These are phyloP conservation scores for Ganoderma sinense DNA, from an alignment of 1,284 basidiomycete species.

Conservation along the genomic window DNA sequence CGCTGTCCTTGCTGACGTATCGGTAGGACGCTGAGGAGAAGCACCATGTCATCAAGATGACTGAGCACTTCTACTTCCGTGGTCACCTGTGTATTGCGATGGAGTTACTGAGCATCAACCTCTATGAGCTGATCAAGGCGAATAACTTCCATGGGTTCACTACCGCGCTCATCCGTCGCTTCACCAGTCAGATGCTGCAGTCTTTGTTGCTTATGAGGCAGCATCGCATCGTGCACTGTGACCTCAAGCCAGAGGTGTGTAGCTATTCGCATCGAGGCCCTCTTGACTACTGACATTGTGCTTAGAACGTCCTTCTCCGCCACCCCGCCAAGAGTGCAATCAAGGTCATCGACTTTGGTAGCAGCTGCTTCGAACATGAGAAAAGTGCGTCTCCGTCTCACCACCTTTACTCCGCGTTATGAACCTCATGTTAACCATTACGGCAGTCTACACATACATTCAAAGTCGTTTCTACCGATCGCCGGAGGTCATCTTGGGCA, in stretches of 20 bases:
- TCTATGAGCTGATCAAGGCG: constrained; percentile 99
- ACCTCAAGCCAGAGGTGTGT: constrained; percentile 95
- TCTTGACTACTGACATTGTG: constrained; percentile 10
- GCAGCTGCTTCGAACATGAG: constrained; percentile 98
- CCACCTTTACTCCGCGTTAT: not conserved
- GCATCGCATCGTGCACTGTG: constrained; percentile 99
- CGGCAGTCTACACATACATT: constrained; percentile 94
- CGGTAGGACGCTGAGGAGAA: constrained; percentile 93
- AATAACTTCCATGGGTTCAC: constrained; percentile 98
- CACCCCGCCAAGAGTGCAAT: constrained; percentile 97
- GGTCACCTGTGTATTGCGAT: constrained; percentile 98
- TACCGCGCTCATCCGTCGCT: constrained; percentile 92
- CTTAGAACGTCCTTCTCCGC: constrained; percentile 90
- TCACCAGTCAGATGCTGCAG: constrained; percentile 94
- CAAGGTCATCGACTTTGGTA: constrained; percentile 99
- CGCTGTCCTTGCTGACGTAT: constrained; percentile 5
- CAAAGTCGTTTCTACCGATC: constrained; percentile 97
- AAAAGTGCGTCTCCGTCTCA: constrained; percentile 74
- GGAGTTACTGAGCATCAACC: constrained; percentile 97
- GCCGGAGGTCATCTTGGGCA: constrained; percentile 93
- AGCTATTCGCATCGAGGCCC: not conserved
- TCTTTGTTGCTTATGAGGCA: constrained; percentile 94
- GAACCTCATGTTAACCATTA: constrained; percentile 28
- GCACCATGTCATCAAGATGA: constrained; percentile 98
- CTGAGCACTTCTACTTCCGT: constrained; percentile 98